phyloP scores from a whole-genome alignment of 2,329 filamentous ascomycete genomes.

The Calonectria henricotiae region DNA sequence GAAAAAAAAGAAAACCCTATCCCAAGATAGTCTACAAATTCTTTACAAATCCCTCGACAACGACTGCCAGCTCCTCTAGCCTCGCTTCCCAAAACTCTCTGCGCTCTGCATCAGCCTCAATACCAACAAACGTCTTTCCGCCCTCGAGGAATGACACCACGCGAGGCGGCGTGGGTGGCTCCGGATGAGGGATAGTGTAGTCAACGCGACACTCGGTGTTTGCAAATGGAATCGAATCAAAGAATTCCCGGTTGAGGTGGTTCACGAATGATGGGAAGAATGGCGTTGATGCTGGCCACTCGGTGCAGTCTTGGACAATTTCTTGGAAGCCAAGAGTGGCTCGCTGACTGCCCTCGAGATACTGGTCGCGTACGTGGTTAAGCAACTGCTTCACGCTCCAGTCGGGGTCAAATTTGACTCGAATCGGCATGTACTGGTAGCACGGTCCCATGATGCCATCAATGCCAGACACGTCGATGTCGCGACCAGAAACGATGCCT shows the following conservation, averaged over 20 bases:
- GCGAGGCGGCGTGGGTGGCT: constrained; percentile 48
- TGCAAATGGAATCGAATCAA: constrained; percentile 52
- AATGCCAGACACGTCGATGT: constrained; percentile 44
- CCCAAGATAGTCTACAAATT: constrained; percentile 30
- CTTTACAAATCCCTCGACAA: constrained; percentile 45
- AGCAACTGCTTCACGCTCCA: constrained; percentile 49
- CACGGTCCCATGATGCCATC: constrained; percentile 53
- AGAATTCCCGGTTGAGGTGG: constrained; percentile 53
- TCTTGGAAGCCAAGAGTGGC: constrained; percentile 49
- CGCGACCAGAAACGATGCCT: constrained; percentile 52
- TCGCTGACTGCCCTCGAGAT: constrained; percentile 47
- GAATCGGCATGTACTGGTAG: constrained; percentile 54
- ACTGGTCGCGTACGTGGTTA: constrained; percentile 47
- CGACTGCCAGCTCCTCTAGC: constrained; percentile 44
- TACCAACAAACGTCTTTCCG: constrained; percentile 49
- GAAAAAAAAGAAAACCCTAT: neutral
- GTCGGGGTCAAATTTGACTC: constrained; percentile 47
- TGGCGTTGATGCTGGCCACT: constrained; percentile 39
- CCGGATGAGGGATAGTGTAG: constrained; percentile 50
- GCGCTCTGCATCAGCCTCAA: constrained; percentile 52
- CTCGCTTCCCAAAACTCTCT: constrained; percentile 51
- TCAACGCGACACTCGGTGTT: constrained; percentile 50
- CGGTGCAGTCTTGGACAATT: constrained; percentile 44
- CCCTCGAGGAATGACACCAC: constrained; percentile 50
- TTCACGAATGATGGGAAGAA: constrained; percentile 53